Percentiles rank a stretch among this genome's conserved stretches.
phyloP scores from a whole-genome alignment of 2,329 filamentous ascomycete species.

The Colletotrichum sp. region DNA sequence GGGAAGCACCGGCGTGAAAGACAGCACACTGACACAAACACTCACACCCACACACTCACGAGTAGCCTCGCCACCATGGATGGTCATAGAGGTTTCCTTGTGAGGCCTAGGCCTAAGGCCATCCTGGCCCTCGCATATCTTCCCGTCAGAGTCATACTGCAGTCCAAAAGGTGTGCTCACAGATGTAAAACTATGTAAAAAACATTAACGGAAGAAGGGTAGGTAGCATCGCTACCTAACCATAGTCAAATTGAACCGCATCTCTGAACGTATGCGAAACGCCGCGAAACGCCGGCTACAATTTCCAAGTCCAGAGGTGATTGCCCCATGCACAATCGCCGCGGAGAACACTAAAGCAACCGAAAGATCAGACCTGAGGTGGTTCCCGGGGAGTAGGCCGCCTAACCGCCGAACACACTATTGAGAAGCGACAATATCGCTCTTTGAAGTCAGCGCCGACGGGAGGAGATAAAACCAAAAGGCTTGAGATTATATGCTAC shows the following conservation, averaged over 20 bases:
- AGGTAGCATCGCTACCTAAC: background rate
- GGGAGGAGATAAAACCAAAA: background rate
- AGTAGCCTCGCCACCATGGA: background rate
- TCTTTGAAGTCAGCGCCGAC: background rate
- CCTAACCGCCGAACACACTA: background rate
- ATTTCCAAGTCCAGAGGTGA: background rate
- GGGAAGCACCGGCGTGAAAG: background rate
- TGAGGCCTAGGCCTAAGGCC: too few relatives aligned
- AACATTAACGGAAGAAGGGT: too few relatives aligned
- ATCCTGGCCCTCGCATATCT: too few relatives aligned
- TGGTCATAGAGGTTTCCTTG: too few relatives aligned
- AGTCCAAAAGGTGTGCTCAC: too few relatives aligned
- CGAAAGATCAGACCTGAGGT: accelerated
- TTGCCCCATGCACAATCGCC: background rate
- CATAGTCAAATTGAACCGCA: background rate
- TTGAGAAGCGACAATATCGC: background rate
- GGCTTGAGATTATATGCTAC: background rate
- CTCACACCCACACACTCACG: background rate
- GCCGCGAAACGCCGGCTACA: background rate
- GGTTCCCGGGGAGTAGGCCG: background rate
- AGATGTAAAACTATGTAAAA: too few relatives aligned
- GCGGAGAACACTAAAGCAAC: accelerated
- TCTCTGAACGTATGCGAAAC: background rate
- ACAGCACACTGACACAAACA: background rate
- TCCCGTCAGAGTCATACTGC: too few relatives aligned